These are phyloP conservation scores for Bruguiera sexangula DNA, from an alignment of 345 rosid genomes.

Conservation along the genomic window DNA sequence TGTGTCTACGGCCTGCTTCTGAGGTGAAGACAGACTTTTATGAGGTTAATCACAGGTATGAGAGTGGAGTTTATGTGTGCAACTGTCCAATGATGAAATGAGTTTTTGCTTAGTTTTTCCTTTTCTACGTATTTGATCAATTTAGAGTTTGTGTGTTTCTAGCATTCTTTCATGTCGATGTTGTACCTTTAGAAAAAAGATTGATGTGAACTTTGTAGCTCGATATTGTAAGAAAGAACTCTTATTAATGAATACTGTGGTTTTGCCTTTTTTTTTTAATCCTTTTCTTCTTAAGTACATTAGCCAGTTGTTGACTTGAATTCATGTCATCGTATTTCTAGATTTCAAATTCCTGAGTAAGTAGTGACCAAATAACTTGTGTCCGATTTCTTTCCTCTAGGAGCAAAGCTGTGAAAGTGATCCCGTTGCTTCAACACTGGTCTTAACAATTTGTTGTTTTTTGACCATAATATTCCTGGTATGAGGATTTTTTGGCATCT, in stretches of 20 bases:
- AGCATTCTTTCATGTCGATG: slow-evolving; percentile 32
- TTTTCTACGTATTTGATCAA: slow-evolving; percentile 5
- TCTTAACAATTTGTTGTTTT: not conserved
- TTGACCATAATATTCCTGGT: too few relatives aligned
- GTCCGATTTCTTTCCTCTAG: not conserved
- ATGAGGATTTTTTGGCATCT: too few relatives aligned
- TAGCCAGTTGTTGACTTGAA: not conserved
- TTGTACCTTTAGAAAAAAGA: slow-evolving; percentile 23
- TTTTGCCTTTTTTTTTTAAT: not conserved
- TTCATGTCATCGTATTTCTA: not conserved
- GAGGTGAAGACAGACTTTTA: slow-evolving; percentile 81
- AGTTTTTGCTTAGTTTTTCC: slow-evolving; percentile 5
- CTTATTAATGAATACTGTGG: slow-evolving; percentile 4
- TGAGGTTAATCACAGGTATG: slow-evolving; percentile 74
- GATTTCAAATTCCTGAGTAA: not conserved
- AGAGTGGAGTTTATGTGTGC: slow-evolving; percentile 73
- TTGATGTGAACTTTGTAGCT: slow-evolving; percentile 10
- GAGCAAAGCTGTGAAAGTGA: not conserved
- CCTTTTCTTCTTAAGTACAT: not conserved
- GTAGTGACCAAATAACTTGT: not conserved
- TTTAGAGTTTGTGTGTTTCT: slow-evolving; percentile 15
- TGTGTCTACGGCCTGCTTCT: slow-evolving; percentile 59
- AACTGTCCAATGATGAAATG: slow-evolving; percentile 41
- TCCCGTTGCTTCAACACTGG: not conserved
- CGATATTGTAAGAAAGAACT: slow-evolving; percentile 10